phyloP scores from a whole-genome alignment of 163 green algal species.

The Dunaliella salina region DNA sequence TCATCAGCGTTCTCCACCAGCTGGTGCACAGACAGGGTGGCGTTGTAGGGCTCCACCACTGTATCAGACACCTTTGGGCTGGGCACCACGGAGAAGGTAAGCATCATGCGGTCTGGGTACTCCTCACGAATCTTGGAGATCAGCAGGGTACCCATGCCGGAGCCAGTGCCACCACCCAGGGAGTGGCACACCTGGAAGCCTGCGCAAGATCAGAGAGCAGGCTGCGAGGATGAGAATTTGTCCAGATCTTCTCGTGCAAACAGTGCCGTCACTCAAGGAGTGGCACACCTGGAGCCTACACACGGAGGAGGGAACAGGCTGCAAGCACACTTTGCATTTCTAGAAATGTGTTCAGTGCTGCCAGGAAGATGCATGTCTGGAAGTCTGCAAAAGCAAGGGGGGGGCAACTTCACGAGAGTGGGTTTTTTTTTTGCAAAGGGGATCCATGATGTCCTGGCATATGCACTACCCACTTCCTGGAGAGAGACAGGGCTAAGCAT shows the following conservation, averaged over 20 bases:
- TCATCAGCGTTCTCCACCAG: slow-evolving; percentile 95
- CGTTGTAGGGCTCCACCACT: slow-evolving; percentile 91
- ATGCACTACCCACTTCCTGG: too few species aligned
- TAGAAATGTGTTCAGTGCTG: too few species aligned
- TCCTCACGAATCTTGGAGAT: slow-evolving; percentile 99
- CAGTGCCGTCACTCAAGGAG: slow-evolving; percentile 93
- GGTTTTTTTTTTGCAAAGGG: too few species aligned
- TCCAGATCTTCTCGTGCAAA: slow-evolving; percentile 44
- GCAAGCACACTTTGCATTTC: too few species aligned
- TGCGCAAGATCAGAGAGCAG: neutral
- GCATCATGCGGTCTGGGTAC: slow-evolving; percentile 99
- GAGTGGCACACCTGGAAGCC: slow-evolving; percentile 62
- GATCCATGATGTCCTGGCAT: too few species aligned
- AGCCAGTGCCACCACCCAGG: slow-evolving; percentile 94
- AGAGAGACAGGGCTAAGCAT: too few species aligned
- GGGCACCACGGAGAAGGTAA: slow-evolving; percentile 95
- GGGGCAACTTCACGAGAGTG: too few species aligned
- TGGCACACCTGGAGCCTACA: slow-evolving; percentile 92
- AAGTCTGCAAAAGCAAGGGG: too few species aligned
- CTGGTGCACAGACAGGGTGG: slow-evolving; percentile 92
- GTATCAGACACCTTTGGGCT: slow-evolving; percentile 97
- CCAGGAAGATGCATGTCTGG: too few species aligned
- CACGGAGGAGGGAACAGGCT: too few species aligned
- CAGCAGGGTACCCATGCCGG: slow-evolving; percentile 97
- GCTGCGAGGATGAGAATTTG: too few species aligned